phyloP scores from a whole-genome alignment of 2,329 filamentous ascomycete genomes.

The Alternaria gaisen region DNA sequence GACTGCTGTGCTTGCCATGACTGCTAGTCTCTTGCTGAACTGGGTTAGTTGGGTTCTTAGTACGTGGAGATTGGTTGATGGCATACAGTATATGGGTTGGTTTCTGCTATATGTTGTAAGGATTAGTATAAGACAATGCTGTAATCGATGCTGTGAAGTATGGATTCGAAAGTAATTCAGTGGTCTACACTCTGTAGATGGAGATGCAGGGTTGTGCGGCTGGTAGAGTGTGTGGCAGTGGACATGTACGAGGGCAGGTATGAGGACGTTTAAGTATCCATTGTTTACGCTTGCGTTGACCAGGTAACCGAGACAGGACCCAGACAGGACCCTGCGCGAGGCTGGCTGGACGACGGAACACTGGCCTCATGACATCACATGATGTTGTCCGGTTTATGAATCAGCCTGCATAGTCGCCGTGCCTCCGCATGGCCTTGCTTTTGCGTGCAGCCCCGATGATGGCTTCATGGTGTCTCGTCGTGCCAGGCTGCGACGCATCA shows the following conservation, averaged over 20 bases:
- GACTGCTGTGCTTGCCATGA: constrained; percentile 84
- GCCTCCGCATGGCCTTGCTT: constrained; percentile 10
- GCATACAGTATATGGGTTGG: constrained; percentile 42
- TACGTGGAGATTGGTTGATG: constrained; percentile 7
- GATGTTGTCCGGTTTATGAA: constrained; percentile 12
- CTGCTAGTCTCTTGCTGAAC: constrained; percentile 41
- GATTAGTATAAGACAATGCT: constrained; percentile 52
- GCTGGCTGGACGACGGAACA: constrained; percentile 14
- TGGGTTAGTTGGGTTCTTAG: constrained; percentile 28
- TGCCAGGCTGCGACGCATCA: constrained; percentile 1
- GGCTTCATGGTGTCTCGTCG: neutral
- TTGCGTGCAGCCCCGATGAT: neutral
- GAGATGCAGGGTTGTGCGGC: constrained; percentile 26
- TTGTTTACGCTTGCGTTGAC: constrained; percentile 49
- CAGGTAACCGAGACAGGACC: constrained; percentile 33
- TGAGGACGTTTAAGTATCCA: constrained; percentile 44
- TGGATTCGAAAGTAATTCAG: constrained; percentile 46
- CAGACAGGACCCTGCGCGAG: constrained; percentile 23
- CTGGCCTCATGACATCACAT: constrained; percentile 42
- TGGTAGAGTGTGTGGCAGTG: constrained; percentile 29
- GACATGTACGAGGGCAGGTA: constrained; percentile 29
- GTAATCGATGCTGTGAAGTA: constrained; percentile 52
- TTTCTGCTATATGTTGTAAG: constrained; percentile 42
- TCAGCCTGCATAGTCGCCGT: constrained; percentile 4
- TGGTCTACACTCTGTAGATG: constrained; percentile 25